Base-by-base conservation (phyloP, 225 moss, liverwort and hornwort species). In the Polytrichum commune region DNA sequence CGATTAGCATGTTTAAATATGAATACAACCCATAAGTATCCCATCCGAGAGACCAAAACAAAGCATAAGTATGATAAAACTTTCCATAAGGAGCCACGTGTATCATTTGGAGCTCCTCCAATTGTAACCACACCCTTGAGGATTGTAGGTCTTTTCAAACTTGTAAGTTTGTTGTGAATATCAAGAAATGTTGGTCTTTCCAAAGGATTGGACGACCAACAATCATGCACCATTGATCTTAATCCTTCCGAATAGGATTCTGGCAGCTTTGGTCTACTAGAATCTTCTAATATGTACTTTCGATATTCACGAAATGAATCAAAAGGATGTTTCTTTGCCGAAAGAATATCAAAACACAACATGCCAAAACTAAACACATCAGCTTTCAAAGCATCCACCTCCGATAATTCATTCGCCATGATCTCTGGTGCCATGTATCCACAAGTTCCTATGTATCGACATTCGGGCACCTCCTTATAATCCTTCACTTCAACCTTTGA, bases 351-450 rank as follows among this genome's bases (percentile, higher is more conserved):
- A 3, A 0, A 30, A 6, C 30, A 30, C 30, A 30, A 5, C 30
- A 30, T 30, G 30, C 30, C 30, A 30, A 30, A 30, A 30, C 30
- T 30, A 30, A 30, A 30, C 30, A 30, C 81, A 55, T 85, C 85
- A 55, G 81, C 76, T 71, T 76, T 82, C 24, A 25, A 63, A 9
- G 25, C 24, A 63, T 63, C 23, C 23, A 63, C 10, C n/a, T 18
- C 18, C 2, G 6, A 8, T 33, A 7, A 5, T 5, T 19, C 0
- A 30, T 35, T 30, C 2, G 5, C 33, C 29, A 23, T 18, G 65
- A 68, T 76, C 62, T 85, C 85, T 5, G 85, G 82, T 5, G 85
- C 76, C 62, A 78, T 76, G 25, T 68, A 67, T 16, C 23, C 24
- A 9, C 0, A 6, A 7, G 67, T 46, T 16, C 53, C 67, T 20